A percentile compares a stretch with the other conserved stretches of the same genome.
These are phyloP conservation scores for Rhodotorula toruloides DNA, from an alignment of 768 basidiomycete species.

Conservation along the genomic window DNA sequence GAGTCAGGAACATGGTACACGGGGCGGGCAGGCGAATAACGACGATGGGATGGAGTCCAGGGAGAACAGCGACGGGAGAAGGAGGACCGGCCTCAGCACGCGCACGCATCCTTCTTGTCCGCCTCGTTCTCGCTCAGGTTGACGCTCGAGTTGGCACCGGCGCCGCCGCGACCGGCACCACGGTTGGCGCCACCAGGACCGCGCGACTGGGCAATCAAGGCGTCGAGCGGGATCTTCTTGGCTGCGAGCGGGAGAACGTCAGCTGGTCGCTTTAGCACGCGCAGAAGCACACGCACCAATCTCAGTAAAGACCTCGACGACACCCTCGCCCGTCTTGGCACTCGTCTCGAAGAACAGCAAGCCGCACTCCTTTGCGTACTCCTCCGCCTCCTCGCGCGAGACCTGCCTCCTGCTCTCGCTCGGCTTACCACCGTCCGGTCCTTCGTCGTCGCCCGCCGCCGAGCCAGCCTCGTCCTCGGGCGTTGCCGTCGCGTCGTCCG, in stretches of 20 bases:
- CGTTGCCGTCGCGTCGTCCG: constrained; percentile 88
- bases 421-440: constrained; percentile 51
- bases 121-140: constrained; percentile 46
- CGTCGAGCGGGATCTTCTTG: constrained; percentile 86
- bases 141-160: constrained; percentile 55
- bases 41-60: too few relatives aligned
- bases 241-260: constrained; percentile 50
- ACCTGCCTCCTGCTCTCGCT: constrained; percentile 76
- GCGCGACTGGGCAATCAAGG: constrained; percentile 73
- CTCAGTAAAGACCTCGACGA: constrained; percentile 95
- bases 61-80: too few relatives aligned
- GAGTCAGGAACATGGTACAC: too few relatives aligned
- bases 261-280: neutral
- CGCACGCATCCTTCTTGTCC: constrained; percentile 46
- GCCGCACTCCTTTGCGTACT: constrained; percentile 91
- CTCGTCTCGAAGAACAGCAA: constrained; percentile 95
- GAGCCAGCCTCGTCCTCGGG: constrained; percentile 48
- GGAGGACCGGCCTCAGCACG: constrained; percentile 37
- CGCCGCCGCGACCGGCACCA: constrained; percentile 48
- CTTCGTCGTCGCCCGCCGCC: constrained; percentile 54
- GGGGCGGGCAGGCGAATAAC: neutral
- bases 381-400: constrained; percentile 86
- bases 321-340: constrained; percentile 92
- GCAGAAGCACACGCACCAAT: constrained; percentile 62
- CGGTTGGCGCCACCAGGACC: constrained; percentile 35